Evolutionary conservation across 139 green algal species (phyloP), one percentile per base, ranked within the genome.

Genomic region (Coelastrella sp.): DNA sequence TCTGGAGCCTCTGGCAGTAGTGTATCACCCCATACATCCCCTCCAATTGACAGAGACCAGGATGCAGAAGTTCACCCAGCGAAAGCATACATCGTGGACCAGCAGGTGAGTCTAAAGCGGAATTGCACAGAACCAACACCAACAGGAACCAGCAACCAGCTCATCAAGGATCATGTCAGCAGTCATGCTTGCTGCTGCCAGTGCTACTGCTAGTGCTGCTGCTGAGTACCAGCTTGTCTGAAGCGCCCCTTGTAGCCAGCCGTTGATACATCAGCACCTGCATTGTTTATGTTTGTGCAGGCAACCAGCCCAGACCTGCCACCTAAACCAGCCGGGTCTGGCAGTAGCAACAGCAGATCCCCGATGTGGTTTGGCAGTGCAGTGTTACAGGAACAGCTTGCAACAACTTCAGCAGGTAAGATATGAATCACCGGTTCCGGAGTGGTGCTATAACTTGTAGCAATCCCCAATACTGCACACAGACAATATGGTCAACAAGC

Each of bases 31-130:
- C 81, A 87, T 19, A 77, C 81, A 20, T 87, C 81, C 17, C 81
- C 81, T 32, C 81, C 81, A 11, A 23, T 87, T 47, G 32, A 77
- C 32, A 87, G 64, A 16, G 81, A 61, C 61, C 64, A 87, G 5
- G 81, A 87, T 87, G 81, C 64, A 77, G 61, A 87, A 32, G 23
- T 87, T 5, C 81, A 87, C 23, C 81, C 81, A 65, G 61, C 81
- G 7, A 87, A 87, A 58, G 81, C 81, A 65, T 87, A 87, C 64
- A 87, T 87, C 8, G 23, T 78, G 54, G 81, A 78, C 23, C 81
- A 76, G 14, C 81, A 78, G 81, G 81, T 86, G 7, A 64, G 54
- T 0, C 4, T 5, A 1, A 10, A 71, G 10, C 61, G 1, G 61
- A 19, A 3, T 71, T 71, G 61, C 61, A 71, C 0, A 10, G 61